Percentiles rank a stretch among this genome's conserved stretches.
These are phyloP conservation scores for Colletotrichum phormii DNA, from an alignment of 2,329 filamentous ascomycete genomes.

Conservation along the genomic window DNA sequence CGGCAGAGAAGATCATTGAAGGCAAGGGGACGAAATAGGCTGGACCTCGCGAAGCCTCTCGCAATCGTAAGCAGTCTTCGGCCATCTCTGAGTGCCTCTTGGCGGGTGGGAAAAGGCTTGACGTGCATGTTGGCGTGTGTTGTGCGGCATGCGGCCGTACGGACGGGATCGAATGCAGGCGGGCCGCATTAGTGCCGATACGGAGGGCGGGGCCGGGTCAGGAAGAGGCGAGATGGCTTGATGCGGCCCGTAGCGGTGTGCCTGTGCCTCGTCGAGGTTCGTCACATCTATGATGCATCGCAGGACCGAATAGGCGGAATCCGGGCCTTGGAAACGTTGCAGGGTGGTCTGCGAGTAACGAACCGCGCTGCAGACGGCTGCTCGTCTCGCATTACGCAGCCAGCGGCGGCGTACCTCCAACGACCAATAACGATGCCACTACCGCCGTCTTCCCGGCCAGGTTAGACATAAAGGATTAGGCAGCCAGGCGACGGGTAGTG, in stretches of 20 bases:
- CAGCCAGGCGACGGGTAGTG: not conserved
- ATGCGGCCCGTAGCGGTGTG: constrained; percentile 18
- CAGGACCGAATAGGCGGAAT: not conserved
- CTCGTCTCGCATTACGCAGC: not conserved
- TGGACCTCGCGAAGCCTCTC: not conserved
- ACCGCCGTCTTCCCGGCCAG: not conserved
- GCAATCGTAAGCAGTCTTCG: not conserved
- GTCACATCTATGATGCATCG: constrained; percentile 2
- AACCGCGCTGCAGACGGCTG: not conserved
- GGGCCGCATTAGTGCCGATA: constrained; percentile 34
- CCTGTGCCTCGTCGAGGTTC: constrained; percentile 1
- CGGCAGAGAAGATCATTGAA: constrained; percentile 4
- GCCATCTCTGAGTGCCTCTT: not conserved
- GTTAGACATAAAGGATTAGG: not conserved
- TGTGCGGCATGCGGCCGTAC: constrained; percentile 32
- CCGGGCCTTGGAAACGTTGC: not conserved
- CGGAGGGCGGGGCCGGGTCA: constrained; percentile 4
- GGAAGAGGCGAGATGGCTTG: not conserved
- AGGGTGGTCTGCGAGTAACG: not conserved
- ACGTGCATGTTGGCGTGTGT: constrained; percentile 15
- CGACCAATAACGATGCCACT: not conserved
- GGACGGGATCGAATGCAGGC: constrained; percentile 17
- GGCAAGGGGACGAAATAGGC: not conserved
- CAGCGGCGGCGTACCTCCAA: not conserved
- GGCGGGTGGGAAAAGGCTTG: constrained; percentile 13